Conservation (phyloP, 768 basidiomycete genomes). For the Tylopilus subfusipes region DNA sequence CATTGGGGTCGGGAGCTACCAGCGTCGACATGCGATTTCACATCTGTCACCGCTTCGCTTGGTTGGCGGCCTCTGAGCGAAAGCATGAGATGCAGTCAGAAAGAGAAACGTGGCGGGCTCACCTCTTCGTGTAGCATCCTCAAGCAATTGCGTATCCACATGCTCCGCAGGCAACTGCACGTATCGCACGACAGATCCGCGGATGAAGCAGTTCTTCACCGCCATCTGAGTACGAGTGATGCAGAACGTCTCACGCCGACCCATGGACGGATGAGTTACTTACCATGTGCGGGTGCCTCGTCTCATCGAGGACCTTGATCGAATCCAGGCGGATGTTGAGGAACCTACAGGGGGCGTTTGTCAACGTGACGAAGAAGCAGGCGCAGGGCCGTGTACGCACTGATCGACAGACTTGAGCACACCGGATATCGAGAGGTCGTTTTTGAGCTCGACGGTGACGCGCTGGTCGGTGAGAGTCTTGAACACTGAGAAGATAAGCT, state of each 20-base stretch:
- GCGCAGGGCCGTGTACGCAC: conserved; percentile 43
- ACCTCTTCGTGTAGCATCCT: conserved; percentile 98
- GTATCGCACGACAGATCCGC: conserved; percentile 97
- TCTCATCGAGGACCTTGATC: conserved; percentile 89
- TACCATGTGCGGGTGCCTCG: conserved; percentile 97
- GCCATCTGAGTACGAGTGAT: conserved; percentile 65
- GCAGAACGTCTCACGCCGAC: not conserved
- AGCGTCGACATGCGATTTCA: not conserved
- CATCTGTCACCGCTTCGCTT: conserved; percentile 35
- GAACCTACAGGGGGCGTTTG: conserved; percentile 49
- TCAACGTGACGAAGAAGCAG: not conserved
- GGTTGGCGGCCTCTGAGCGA: conserved; percentile 39
- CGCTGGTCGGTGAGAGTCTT: conserved; percentile 97
- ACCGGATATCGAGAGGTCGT: conserved; percentile 95
- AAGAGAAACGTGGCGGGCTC: conserved; percentile 11
- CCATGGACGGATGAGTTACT: conserved; percentile 15
- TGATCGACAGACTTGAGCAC: conserved; percentile 98
- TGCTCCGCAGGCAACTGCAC: conserved; percentile 90
- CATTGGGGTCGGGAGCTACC: not conserved
- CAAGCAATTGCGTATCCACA: conserved; percentile 91
- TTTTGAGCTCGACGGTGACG: conserved; percentile 97
- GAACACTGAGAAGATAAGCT: conserved; percentile 97
- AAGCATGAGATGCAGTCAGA: conserved; percentile 1
- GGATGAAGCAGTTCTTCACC: conserved; percentile 98
- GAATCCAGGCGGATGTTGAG: conserved; percentile 95